A percentile compares a stretch with the other conserved stretches of the same genome.
These are phyloP conservation scores for Sugiyamaella sp. DNA, from an alignment of 1,139 yeast species.

Conservation along the genomic window DNA sequence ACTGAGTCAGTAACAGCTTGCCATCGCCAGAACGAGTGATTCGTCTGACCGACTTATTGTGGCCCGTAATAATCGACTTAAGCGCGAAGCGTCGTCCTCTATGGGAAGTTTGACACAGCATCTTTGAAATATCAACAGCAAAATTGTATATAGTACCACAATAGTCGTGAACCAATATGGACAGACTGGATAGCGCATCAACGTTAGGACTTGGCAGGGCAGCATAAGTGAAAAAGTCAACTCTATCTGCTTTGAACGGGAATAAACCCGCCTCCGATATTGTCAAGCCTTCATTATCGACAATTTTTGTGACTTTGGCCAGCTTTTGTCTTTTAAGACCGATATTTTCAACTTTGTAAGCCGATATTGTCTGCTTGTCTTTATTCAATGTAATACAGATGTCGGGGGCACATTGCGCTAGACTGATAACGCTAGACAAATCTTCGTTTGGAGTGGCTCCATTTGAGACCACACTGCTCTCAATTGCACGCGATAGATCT, in stretches of 20 bases:
- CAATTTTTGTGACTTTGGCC: constrained; percentile 38
- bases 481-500: constrained; percentile 49
- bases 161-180: constrained; percentile 54
- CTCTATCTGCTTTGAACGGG: constrained; percentile 26
- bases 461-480: constrained; percentile 34
- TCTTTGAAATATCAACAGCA: constrained; percentile 44
- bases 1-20: constrained; percentile 53
- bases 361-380: constrained; percentile 48
- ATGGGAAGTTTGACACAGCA: constrained; percentile 35
- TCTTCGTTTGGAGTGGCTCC: constrained; percentile 21
- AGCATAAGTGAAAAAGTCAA: constrained; percentile 24
- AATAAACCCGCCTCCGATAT: constrained; percentile 19
- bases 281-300: constrained; percentile 12
- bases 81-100: constrained; percentile 17
- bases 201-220: not conserved
- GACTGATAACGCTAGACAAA: constrained; percentile 36
- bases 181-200: constrained; percentile 32
- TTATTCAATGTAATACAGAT: constrained; percentile 55
- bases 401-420: constrained; percentile 47
- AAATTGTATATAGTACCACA: constrained; percentile 54
- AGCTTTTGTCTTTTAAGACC: constrained; percentile 52
- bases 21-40: constrained; percentile 69
- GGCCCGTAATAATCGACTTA: constrained; percentile 67
- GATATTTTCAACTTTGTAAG: constrained; percentile 57
- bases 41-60: constrained; percentile 72